These are phyloP conservation scores for Omphalotus guepiniiformis DNA, from an alignment of 768 basidiomycete species.

Conservation along the genomic window DNA sequence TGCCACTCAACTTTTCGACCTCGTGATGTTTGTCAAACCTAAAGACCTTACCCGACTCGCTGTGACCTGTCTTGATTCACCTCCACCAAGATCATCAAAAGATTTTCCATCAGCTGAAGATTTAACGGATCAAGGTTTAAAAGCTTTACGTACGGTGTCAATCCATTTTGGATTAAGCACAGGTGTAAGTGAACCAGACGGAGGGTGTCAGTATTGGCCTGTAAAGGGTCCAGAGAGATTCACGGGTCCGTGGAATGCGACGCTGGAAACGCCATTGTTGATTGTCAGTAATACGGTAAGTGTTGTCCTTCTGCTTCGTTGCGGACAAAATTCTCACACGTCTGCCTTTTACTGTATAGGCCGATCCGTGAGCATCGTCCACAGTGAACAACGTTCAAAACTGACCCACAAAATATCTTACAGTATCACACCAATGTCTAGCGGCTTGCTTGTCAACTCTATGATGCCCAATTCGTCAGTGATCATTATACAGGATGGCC, in stretches of 20 bases:
- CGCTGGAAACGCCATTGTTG: slow-evolving; percentile 20
- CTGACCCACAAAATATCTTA: background rate
- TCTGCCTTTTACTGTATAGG: background rate
- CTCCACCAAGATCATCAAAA: slow-evolving; percentile 4
- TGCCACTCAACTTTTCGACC: slow-evolving; percentile 15
- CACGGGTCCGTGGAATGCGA: slow-evolving; percentile 25
- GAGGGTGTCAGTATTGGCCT: slow-evolving; percentile 22
- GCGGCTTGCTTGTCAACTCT: slow-evolving; percentile 17
- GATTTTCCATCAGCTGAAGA: slow-evolving; percentile 2
- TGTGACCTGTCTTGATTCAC: slow-evolving; percentile 18
- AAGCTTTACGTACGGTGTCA: slow-evolving; percentile 10
- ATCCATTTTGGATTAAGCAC: slow-evolving; percentile 16
- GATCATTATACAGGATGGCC: slow-evolving; percentile 19
- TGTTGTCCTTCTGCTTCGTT: slow-evolving; percentile 5
- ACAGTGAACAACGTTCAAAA: background rate
- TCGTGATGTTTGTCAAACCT: slow-evolving; percentile 2
- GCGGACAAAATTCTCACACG: too few species aligned
- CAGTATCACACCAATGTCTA: slow-evolving; percentile 20
- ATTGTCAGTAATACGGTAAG: slow-evolving; percentile 25
- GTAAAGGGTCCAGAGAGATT: slow-evolving; percentile 21
- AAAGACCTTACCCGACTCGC: slow-evolving; percentile 17
- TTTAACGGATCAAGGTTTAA: slow-evolving; percentile 5
- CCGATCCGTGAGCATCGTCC: slow-evolving; percentile 4
- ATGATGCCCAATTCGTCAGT: slow-evolving; percentile 21
- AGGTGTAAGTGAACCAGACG: slow-evolving; percentile 14